These are phyloP conservation scores for Epicoccum nigrum DNA, from an alignment of 2,329 filamentous ascomycete genomes.

Conservation along the genomic window DNA sequence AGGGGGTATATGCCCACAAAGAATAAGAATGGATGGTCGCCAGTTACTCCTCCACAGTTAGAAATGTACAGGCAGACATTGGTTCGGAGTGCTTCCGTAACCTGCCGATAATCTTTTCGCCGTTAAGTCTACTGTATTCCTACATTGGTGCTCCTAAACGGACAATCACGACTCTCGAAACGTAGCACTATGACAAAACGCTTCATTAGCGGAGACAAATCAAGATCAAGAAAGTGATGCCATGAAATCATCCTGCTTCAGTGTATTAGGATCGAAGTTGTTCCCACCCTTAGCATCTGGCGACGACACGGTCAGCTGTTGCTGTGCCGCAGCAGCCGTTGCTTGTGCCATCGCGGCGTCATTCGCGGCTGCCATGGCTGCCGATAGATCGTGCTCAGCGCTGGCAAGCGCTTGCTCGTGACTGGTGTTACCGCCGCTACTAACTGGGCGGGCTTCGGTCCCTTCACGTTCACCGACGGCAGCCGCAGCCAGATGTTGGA, in stretches of 20 bases:
- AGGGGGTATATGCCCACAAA: conserved; percentile 15
- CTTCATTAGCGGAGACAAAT: not conserved
- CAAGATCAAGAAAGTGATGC: conserved; percentile 12
- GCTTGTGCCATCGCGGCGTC: conserved; percentile 45
- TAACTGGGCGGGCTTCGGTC: conserved; percentile 33
- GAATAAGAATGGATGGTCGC: not conserved
- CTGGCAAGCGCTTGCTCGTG: conserved; percentile 24
- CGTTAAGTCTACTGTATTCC: not conserved
- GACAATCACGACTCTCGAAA: no score
- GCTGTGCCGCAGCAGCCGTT: conserved; percentile 44
- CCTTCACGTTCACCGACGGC: conserved; percentile 47
- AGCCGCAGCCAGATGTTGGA: conserved; percentile 48
- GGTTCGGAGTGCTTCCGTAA: not conserved
- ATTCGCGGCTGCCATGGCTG: conserved; percentile 46
- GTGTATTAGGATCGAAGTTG: conserved; percentile 20
- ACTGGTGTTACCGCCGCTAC: conserved; percentile 33
- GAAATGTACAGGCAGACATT: not conserved
- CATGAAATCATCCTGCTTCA: conserved; percentile 19
- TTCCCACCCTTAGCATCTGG: conserved; percentile 23
- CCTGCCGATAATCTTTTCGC: not conserved
- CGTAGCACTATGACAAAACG: no score
- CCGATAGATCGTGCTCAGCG: conserved; percentile 43
- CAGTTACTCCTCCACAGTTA: not conserved
- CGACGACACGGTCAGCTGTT: conserved; percentile 31
- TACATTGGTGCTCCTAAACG: no score